phyloP scores from a whole-genome alignment of 768 basidiomycete genomes.

The Tremella yokohamensis region DNA sequence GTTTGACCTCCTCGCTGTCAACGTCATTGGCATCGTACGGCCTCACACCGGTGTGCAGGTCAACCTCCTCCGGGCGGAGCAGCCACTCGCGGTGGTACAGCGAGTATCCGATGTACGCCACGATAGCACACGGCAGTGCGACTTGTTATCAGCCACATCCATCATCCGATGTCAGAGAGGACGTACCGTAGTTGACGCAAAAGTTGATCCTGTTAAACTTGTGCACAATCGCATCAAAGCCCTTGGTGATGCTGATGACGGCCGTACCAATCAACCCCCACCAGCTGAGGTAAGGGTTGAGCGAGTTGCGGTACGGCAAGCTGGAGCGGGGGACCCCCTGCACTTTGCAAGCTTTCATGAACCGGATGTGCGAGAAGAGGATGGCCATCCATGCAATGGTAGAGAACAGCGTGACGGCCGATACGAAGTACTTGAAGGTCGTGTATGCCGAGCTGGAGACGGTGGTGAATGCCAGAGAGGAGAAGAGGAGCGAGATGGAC shows the following conservation, averaged over 20 bases:
- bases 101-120: conserved; percentile 14
- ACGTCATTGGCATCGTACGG: conserved; percentile 6
- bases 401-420: conserved; percentile 24
- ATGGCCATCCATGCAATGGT: conserved; percentile 18
- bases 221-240: conserved; percentile 1
- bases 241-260: conserved; percentile 13
- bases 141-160: background rate
- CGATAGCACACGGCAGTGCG: conserved; percentile 10
- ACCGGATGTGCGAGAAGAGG: conserved; percentile 10
- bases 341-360: conserved; percentile 8
- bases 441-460: conserved; percentile 13
- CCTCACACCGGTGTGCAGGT: conserved; percentile 9
- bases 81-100: conserved; percentile 9
- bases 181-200: conserved; percentile 7
- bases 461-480: conserved; percentile 12
- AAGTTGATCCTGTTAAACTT: conserved; percentile 7
- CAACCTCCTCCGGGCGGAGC: conserved; percentile 6
- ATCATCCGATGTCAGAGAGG: background rate
- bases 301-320: conserved; percentile 3
- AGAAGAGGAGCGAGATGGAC: conserved; percentile 10
- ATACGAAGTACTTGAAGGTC: conserved; percentile 26
- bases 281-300: conserved; percentile 10
- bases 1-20: conserved; percentile 5
- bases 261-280: conserved; percentile 14
- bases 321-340: conserved; percentile 3